A percentile compares a stretch with the other conserved stretches of the same genome.
These are phyloP conservation scores for Hymenoscyphus repandus DNA, from an alignment of 2,329 filamentous ascomycete genomes.

Conservation along the genomic window DNA sequence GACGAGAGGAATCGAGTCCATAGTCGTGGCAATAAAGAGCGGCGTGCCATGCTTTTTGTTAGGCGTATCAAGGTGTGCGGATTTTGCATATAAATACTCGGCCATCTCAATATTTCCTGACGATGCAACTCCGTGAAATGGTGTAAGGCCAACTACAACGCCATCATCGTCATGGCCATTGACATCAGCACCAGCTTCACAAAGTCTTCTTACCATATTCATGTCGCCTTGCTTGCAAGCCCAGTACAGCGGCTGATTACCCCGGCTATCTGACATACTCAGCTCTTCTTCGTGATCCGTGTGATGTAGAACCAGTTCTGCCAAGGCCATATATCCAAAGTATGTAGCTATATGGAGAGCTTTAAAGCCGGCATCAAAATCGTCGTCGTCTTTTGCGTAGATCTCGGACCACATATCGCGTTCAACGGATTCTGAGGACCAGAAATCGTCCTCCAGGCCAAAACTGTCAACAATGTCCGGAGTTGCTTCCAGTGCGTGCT, in stretches of 20 bases:
- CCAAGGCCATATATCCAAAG: slow-evolving; percentile 1
- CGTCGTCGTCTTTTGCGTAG: not conserved
- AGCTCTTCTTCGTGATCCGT: not conserved
- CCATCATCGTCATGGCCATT: not conserved
- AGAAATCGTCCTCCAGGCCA: not conserved
- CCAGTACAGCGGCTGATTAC: not conserved
- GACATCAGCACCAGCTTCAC: slow-evolving; percentile 1
- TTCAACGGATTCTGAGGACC: not conserved
- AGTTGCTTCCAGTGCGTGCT: slow-evolving; percentile 1
- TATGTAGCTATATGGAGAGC: not conserved
- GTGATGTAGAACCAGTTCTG: not conserved
- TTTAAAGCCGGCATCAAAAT: not conserved
- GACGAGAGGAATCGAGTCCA: not conserved
- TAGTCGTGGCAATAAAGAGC: not conserved
- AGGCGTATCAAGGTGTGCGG: not conserved
- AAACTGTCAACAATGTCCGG: slow-evolving; percentile 4
- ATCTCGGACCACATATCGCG: not conserved
- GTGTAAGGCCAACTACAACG: not conserved
- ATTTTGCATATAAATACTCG: not conserved
- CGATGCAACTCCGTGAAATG: not conserved
- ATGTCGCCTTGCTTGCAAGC: not conserved
- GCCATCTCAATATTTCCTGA: slow-evolving; percentile 1
- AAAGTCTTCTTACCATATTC: not conserved
- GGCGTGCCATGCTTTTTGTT: not conserved
- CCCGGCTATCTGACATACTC: not conserved